Base-by-base conservation (phyloP, 257 asterid genomes). In the Solanum medicagineum region DNA sequence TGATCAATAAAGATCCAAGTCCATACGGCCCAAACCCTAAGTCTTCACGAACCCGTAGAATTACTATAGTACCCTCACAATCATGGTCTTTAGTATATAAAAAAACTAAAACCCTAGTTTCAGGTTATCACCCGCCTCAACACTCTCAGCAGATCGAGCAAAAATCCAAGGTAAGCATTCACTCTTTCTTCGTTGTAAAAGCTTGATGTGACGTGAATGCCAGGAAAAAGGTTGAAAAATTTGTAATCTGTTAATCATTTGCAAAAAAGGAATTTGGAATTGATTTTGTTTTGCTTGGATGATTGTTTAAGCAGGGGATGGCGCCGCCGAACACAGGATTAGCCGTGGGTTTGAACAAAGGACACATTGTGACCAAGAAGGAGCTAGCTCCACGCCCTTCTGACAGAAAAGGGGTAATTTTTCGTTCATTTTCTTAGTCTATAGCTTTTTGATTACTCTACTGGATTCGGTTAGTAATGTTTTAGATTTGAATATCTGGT, bases 371-470 rank as follows among this genome's bases (percentile, higher is more conserved):
- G 19, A 95, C 99, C 80, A 95, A 93, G 40, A 95, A 93, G 90
- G 98, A 94, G 68, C 81, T 94, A 80, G 95, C 95, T 10, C 93
- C 97, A 1, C 97, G 97, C 80, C 99, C 99, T 2, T 94, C 99
- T 1, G 95, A 88, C 40, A 90, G 99, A 89, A 94, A 95, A 90
- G 99, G 99, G 86, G 99, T 95, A 91, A 85, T 91, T 83, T 81
- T n/a, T 53, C 26, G 10, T 53, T 29, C 10, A 53, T 53, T 53
- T n/a, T 47, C 12, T n/a, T 6, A 70, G 79, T 16, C 9, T 44
- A 20, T 44, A 6, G 19, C 29, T 73, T 73, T n/a, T 74, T 74
- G 14, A 3, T 47, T 74, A 44, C 56, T 22, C 4, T 15, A 36
- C 15, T 69, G 5, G 16, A 2, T 40, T 69, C 2, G 24, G 44